phyloP scores from a whole-genome alignment of 768 basidiomycete species.

The Hypsizygus marmoreus region DNA sequence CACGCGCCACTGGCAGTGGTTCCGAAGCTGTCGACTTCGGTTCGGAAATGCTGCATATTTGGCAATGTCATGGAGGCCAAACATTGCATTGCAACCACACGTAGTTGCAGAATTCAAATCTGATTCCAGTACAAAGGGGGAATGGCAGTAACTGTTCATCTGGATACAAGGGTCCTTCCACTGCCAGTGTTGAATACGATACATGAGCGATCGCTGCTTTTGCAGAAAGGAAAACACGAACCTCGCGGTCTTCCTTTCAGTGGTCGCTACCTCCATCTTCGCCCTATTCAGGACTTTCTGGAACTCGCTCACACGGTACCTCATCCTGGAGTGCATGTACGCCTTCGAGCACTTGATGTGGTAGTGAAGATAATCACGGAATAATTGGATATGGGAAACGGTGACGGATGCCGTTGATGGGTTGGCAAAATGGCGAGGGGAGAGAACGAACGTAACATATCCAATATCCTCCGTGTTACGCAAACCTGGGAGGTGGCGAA shows the following conservation, averaged over 20 bases:
- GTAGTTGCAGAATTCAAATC: no score
- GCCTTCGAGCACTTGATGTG: slow-evolving; percentile 99
- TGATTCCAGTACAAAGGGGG: no score
- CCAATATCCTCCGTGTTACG: slow-evolving; percentile 86
- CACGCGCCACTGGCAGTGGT: no score
- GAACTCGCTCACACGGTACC: slow-evolving; percentile 92
- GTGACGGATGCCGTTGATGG: slow-evolving; percentile 67
- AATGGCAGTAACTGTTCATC: slow-evolving; percentile 32
- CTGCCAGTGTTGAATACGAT: slow-evolving; percentile 34
- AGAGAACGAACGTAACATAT: slow-evolving; percentile 97
- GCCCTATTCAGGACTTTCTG: slow-evolving; percentile 95
- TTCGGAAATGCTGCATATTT: no score
- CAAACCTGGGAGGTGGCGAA: slow-evolving; percentile 82
- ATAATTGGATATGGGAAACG: slow-evolving; percentile 93
- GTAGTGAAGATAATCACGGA: slow-evolving; percentile 99
- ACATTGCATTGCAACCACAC: no score
- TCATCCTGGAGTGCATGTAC: slow-evolving; percentile 98
- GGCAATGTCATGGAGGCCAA: no score
- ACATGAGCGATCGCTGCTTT: neutral
- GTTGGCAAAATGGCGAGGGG: slow-evolving; percentile 91
- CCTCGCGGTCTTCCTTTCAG: slow-evolving; percentile 91
- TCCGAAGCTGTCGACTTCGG: no score
- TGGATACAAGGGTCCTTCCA: slow-evolving; percentile 58
- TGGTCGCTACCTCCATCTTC: slow-evolving; percentile 84
- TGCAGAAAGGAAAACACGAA: slow-evolving; percentile 36